Base-by-base conservation (phyloP, 2,329 filamentous ascomycete genomes). In the Colletotrichum lindemuthianum region DNA sequence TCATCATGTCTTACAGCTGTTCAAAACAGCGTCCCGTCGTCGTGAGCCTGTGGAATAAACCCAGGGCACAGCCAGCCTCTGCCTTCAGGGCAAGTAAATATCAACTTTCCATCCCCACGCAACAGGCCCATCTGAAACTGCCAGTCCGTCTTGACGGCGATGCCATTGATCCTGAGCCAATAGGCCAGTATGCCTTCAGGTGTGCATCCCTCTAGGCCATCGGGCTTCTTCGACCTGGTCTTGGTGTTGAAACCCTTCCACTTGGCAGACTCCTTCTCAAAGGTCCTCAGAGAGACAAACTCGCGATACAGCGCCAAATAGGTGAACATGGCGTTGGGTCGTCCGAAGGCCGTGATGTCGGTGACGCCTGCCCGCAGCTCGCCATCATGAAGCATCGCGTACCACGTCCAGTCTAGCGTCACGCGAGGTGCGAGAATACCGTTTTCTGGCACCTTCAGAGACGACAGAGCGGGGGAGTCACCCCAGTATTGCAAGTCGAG, bases 381-480 rank as follows among this genome's bases (percentile, higher is more conserved):
- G 16, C 67, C 68, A 32, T 69, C 66, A 52, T 69, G 68, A 10
- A 69, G 65, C 63, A 69, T 67, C 3, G 67, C 56, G 44, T 69
- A 67, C 68, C 68, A 69, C 3, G 67, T 69, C 68, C 68, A 69
- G 41, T 69, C 68, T 34, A 69, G 54, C 4, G 64, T 60, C n/a
- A 69, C 67, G 39, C 68, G 67, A 13, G 68, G 67, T 36, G 64
- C 64, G 16, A 69, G 54, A 13, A 69, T 67, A 4, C 65, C 65
- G 34, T 63, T 56, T 7, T 61, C 58, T 3, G 65, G 65, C 6
- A 63, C 54, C 10, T 55, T 52, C 0, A 66, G 65, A 1, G 60
- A 65, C n/a, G 65, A 67, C 3, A 67, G 55, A 45, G 65, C 49
- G 9, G 65, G 65, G 10, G 63, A 48, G 15, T 66, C 63, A 34